phyloP scores from a whole-genome alignment of 257 asterid species.

The Nemophila menziesii region DNA sequence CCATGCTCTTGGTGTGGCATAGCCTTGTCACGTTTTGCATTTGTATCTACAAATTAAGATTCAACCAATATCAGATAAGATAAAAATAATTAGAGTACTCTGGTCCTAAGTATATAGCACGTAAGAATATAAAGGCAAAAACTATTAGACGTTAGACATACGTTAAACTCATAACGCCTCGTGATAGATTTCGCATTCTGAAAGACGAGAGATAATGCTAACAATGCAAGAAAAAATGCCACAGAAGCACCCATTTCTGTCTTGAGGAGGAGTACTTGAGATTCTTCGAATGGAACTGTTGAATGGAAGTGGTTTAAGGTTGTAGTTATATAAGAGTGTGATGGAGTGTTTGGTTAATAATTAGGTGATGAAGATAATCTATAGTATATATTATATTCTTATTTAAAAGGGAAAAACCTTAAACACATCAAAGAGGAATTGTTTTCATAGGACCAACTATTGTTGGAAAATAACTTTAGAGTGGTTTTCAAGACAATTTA shows the following conservation, averaged over 20 bases:
- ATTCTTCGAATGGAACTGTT: slow-evolving; percentile 2
- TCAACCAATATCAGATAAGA: too few species aligned
- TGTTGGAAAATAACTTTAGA: slow-evolving; percentile 23
- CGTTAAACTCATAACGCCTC: slow-evolving; percentile 38
- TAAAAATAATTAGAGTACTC: too few species aligned
- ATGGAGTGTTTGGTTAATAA: slow-evolving; percentile 9
- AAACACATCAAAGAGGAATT: slow-evolving; percentile 9
- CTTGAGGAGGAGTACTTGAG: not conserved
- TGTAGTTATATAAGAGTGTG: slow-evolving; percentile 12
- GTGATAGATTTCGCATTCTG: slow-evolving; percentile 15
- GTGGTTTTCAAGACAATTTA: slow-evolving; percentile 26
- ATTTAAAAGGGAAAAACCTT: slow-evolving; percentile 5
- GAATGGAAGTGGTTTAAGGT: not conserved
- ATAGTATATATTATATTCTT: too few species aligned
- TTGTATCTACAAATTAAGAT: slow-evolving; percentile 19
- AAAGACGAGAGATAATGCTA: slow-evolving; percentile 14
- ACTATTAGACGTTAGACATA: too few species aligned
- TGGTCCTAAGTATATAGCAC: too few species aligned
- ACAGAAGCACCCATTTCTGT: slow-evolving; percentile 15
- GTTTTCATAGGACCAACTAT: slow-evolving; percentile 14
- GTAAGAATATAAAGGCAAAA: too few species aligned
- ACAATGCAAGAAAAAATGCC: slow-evolving; percentile 5
- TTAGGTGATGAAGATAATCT: slow-evolving; percentile 14
- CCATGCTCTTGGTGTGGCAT: slow-evolving; percentile 44
- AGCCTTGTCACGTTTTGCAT: slow-evolving; percentile 36